A percentile compares a stretch with the other conserved stretches of the same genome.
Evolutionary conservation across 1,139 yeast genomes (phyloP).

Genomic region (Kurtzmaniella quercitrusa): DNA sequence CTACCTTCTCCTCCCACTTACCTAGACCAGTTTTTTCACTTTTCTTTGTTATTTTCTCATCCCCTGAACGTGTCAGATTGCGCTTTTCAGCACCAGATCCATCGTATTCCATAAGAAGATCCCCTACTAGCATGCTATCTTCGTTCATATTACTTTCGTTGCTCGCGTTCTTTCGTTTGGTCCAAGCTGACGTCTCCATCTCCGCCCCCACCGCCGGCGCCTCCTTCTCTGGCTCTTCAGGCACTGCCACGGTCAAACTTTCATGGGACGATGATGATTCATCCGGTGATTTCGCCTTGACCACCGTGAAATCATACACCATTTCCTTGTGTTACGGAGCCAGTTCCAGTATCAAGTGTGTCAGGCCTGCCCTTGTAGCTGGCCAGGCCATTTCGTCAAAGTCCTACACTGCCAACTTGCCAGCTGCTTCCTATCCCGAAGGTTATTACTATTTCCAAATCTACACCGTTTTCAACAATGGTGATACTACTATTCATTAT

Average conservation of each 20-base stretch:
- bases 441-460: conserved; percentile 75
- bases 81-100: neutral
- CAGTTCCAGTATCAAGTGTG: conserved; percentile 42
- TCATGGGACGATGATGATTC: conserved; percentile 53
- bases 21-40: neutral
- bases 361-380: conserved; percentile 23
- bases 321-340: conserved; percentile 69
- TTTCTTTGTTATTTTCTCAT: neutral
- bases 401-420: conserved; percentile 38
- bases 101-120: neutral
- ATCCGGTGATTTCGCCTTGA: conserved; percentile 37
- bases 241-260: conserved; percentile 43
- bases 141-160: neutral
- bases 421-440: conserved; percentile 42
- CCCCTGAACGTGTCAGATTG: conserved; percentile 1
- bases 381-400: conserved; percentile 18
- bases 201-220: conserved; percentile 47
- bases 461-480: conserved; percentile 37
- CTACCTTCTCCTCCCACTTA: neutral
- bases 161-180: conserved; percentile 5
- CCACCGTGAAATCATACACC: conserved; percentile 41
- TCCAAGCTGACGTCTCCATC: conserved; percentile 54
- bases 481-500: conserved; percentile 60
- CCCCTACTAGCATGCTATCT: neutral
- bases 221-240: conserved; percentile 47